Evolutionary conservation across 352 stramenopile species (phyloP), one percentile per base, ranked within the genome.

Genomic region (Phytophthora pistaciae): DNA sequence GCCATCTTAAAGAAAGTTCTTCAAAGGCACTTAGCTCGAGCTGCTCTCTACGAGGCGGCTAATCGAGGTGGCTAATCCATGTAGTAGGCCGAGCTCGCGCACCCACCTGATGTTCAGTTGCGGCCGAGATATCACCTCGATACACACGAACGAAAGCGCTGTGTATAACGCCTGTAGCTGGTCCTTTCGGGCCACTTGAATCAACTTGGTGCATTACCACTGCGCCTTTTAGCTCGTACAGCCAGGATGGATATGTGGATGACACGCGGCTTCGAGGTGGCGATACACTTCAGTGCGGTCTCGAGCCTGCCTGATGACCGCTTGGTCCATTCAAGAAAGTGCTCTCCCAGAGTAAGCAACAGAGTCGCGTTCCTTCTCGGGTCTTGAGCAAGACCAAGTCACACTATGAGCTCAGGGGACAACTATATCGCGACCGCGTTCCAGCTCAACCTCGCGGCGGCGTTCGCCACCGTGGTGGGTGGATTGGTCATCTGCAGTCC

Each of bases 401-500:
- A 29, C 3, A 25, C 3, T 8, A 53, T 53, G 46, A 18, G 13
- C 20, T 36, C 55, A 21, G 9, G 40, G 18, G 33, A 42, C 9
- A 54, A 38, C 18, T 42, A 72, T 31, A 63, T 70, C n/a, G 60
- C 52, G 11, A 58, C 60, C 18, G 75, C 71, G 6, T 66, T 94
- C 65, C 69, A 72, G 25, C 68, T 94, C 31, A 90, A 83, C 14
- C 57, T 67, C 29, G 74, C 66, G 3, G 70, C 87, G 0, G 84
- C 80, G 4, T 53, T 90, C 1, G 80, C 75, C 16, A 93, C 87
- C 1, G 74, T 86, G 3, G 11, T 92, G 6, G 87, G 87, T 10
- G 86, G 82, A 0, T 65, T 84, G 27, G 64, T 91, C 46, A 80
- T 94, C 58, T 93, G 85, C 64, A 88, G 74, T 25, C 74, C 73